Base-by-base conservation (phyloP, 768 basidiomycete genomes). In the Boletellus emodensis region DNA sequence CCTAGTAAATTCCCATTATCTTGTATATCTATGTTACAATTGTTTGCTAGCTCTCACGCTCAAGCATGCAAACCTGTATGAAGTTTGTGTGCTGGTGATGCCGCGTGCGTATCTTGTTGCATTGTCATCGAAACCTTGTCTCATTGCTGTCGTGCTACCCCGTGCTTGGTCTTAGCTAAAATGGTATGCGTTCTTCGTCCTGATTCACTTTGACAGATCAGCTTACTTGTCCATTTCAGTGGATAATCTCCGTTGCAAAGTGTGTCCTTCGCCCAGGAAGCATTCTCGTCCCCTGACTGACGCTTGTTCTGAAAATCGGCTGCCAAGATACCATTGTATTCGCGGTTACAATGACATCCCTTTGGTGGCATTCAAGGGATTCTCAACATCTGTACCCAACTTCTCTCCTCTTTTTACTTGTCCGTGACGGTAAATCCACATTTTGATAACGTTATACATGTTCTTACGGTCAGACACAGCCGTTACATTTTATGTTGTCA, bases 391-490 rank as follows among this genome's bases (percentile, higher is more conserved):
- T 49, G 12, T 57, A 58, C 7, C 58, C 56, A 3, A 51, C 47
- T 14, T n/a, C 45, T 2, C 48, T 55, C 12, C 37, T 55, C 14
- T 36, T 3, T 12, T 14, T 51, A 8, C 58, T 59, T 8, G 5
- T 54, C 14, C 52, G 56, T 36, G 58, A 59, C 37, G 58, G 56
- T 59, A 12, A 46, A 8, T 32, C 5, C 28, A 28, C 28, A 17
- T 15, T 4, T n/a, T 22, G 4, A 39, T 8, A n/a, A 30, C 15
- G 20, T 13, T 44, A 10, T 14, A 58, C 20, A 20, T 20, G 20
- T 20, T 20, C 20, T 20, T 20, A 20, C 20, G 20, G 20, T 20
- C 20, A 20, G 20, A 20, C 3, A 20, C 20, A 20, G 57, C 48
- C 15, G 9, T 22, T 6, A 30, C 46, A 0, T 58, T 58, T 18